These are phyloP conservation scores for Penicillium sp. DNA, from an alignment of 2,329 filamentous ascomycete species.

Conservation along the genomic window DNA sequence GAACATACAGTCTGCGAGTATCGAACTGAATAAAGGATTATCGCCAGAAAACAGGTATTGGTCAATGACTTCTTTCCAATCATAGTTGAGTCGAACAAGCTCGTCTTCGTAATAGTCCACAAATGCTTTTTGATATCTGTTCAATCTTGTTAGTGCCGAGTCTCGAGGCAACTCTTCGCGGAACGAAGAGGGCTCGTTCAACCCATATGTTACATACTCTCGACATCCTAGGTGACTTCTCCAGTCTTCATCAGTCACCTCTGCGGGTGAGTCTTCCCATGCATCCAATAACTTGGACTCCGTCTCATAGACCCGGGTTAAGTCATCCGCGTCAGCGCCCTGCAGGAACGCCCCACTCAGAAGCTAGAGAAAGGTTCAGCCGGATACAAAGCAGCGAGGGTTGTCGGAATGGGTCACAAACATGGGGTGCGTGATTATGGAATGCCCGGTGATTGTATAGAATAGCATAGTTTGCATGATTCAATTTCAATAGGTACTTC, in stretches of 20 bases:
- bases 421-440: conserved; percentile 81
- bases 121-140: conserved; percentile 80
- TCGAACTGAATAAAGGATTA: conserved; percentile 75
- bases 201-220: conserved; percentile 46
- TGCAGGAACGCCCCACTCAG: conserved; percentile 84
- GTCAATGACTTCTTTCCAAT: conserved; percentile 76
- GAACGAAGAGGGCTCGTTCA: not conserved
- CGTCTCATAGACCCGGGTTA: conserved; percentile 78
- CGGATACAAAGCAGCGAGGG: not conserved
- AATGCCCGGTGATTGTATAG: conserved; percentile 72
- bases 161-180: not conserved
- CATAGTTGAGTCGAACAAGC: conserved; percentile 72
- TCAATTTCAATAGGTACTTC: conserved; percentile 87
- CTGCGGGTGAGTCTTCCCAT: conserved; percentile 81
- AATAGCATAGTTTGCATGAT: conserved; percentile 86
- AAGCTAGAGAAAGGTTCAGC: conserved; percentile 48
- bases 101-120: conserved; percentile 96
- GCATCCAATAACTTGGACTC: conserved; percentile 71
- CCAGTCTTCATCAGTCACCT: conserved; percentile 84
- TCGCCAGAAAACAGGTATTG: conserved; percentile 70
- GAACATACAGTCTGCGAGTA: conserved; percentile 73
- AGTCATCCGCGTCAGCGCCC: conserved; percentile 69
- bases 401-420: conserved; percentile 28
- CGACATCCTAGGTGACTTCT: conserved; percentile 75
- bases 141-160: not conserved